These are phyloP conservation scores for Aspergillus cavernicola DNA, from an alignment of 495 filamentous ascomycete species.

Conservation along the genomic window DNA sequence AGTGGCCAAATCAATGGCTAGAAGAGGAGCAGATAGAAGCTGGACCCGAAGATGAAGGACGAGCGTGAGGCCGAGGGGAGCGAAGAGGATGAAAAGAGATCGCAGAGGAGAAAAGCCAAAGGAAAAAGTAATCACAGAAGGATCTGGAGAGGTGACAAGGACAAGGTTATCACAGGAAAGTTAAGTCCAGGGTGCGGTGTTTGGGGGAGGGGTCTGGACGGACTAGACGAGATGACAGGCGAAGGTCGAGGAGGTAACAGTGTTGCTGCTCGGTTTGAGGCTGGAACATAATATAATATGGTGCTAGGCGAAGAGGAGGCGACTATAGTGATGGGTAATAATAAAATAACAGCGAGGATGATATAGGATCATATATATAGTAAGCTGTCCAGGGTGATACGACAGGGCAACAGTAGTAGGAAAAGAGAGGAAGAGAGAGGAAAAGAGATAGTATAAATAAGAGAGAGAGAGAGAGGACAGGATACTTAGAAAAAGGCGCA, in stretches of 20 bases:
- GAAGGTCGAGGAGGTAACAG: slow-evolving; percentile 9
- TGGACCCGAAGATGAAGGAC: not conserved
- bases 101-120: slow-evolving; percentile 12
- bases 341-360: slow-evolving; percentile 7
- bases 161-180: slow-evolving; percentile 19
- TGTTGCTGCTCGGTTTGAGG: slow-evolving; percentile 12
- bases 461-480: not conserved
- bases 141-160: slow-evolving; percentile 14
- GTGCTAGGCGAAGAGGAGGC: slow-evolving; percentile 1
- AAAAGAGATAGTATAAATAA: slow-evolving; percentile 6
- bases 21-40: not conserved
- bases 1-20: slow-evolving; percentile 4
- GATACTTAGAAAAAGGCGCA: slow-evolving; percentile 4
- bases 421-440: not conserved
- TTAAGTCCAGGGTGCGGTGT: slow-evolving; percentile 22
- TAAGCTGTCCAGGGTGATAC: slow-evolving; percentile 18
- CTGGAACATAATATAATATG: slow-evolving; percentile 16
- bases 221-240: slow-evolving; percentile 2
- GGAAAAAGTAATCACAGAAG: slow-evolving; percentile 14
- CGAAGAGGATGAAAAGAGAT: slow-evolving; percentile 1
- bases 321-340: slow-evolving; percentile 2
- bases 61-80: not conserved
- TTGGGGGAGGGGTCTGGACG: slow-evolving; percentile 6
- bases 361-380: slow-evolving; percentile 17
- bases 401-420: not conserved